Percentiles rank a stretch among this genome's conserved stretches.
Evolutionary conservation across 2,329 filamentous ascomycete genomes (phyloP).

Genomic region (Plectosphaerella sp.): DNA sequence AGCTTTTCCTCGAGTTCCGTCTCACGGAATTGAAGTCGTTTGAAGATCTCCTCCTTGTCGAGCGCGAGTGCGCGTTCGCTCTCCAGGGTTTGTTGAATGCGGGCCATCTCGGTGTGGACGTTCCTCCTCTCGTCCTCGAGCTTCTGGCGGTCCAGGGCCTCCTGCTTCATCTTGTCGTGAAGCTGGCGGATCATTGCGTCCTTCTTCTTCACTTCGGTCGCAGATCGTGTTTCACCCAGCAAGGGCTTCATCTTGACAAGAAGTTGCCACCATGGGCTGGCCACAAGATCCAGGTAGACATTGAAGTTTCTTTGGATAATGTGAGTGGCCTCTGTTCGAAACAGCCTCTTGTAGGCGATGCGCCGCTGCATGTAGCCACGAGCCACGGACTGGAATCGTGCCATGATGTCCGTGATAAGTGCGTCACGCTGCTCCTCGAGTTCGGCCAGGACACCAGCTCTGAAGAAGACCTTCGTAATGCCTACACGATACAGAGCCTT

Average conservation of each 20-base stretch:
- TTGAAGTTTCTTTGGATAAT: slow-evolving; percentile 95
- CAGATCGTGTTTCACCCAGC: slow-evolving; percentile 84
- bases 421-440: slow-evolving; percentile 93
- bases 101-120: slow-evolving; percentile 79
- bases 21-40: slow-evolving; percentile 88
- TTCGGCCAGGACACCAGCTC: slow-evolving; percentile 91
- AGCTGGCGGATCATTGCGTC: slow-evolving; percentile 91
- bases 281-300: slow-evolving; percentile 82
- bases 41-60: slow-evolving; percentile 99
- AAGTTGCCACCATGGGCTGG: slow-evolving; percentile 96
- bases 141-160: slow-evolving; percentile 68
- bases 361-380: slow-evolving; percentile 86
- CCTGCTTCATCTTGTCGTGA: slow-evolving; percentile 75
- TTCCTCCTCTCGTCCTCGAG: slow-evolving; percentile 89
- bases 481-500: slow-evolving; percentile 86
- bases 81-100: slow-evolving; percentile 90
- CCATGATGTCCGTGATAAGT: slow-evolving; percentile 90
- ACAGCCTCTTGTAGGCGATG: slow-evolving; percentile 86
- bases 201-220: slow-evolving; percentile 88
- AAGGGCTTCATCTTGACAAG: slow-evolving; percentile 94
- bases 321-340: slow-evolving; percentile 87
- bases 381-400: slow-evolving; percentile 85
- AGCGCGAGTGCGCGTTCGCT: slow-evolving; percentile 92
- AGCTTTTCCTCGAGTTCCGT: slow-evolving; percentile 90
- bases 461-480: slow-evolving; percentile 96